phyloP scores from a whole-genome alignment of 768 basidiomycete genomes.

The Strobilomyces dryophilus region DNA sequence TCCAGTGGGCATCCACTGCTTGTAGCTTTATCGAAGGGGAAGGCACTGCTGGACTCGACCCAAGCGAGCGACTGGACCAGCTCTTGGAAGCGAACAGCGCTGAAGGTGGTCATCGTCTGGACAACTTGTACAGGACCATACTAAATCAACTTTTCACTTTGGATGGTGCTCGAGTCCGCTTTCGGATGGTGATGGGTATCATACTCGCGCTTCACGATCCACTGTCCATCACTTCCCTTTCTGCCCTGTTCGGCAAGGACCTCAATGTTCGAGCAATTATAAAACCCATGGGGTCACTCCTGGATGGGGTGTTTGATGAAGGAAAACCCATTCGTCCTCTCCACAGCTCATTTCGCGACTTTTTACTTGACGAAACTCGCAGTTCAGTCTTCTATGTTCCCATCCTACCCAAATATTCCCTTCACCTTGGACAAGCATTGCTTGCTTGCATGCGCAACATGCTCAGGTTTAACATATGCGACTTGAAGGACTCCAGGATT shows the following conservation, averaged over 20 bases:
- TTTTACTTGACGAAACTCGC: background rate
- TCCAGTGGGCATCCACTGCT: background rate
- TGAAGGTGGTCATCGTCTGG: background rate
- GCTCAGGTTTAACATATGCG: slow-evolving; percentile 1
- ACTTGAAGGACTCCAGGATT: background rate
- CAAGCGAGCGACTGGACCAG: background rate
- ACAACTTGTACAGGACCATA: background rate
- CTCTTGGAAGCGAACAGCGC: background rate
- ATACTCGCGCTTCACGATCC: background rate
- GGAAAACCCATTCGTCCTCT: background rate
- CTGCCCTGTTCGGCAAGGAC: background rate
- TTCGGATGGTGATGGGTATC: background rate
- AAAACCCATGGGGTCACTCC: background rate
- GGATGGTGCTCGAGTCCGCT: background rate
- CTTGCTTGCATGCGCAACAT: background rate
- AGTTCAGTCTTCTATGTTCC: background rate
- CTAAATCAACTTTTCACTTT: background rate
- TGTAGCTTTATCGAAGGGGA: background rate
- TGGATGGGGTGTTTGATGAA: background rate
- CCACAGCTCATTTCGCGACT: background rate
- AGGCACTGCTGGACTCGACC: background rate
- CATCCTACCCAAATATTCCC: background rate
- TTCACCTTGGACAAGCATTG: background rate
- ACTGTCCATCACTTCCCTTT: background rate
- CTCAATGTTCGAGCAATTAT: background rate